Conservation (phyloP, 805 yeast species). For the Starmerella floris region DNA sequence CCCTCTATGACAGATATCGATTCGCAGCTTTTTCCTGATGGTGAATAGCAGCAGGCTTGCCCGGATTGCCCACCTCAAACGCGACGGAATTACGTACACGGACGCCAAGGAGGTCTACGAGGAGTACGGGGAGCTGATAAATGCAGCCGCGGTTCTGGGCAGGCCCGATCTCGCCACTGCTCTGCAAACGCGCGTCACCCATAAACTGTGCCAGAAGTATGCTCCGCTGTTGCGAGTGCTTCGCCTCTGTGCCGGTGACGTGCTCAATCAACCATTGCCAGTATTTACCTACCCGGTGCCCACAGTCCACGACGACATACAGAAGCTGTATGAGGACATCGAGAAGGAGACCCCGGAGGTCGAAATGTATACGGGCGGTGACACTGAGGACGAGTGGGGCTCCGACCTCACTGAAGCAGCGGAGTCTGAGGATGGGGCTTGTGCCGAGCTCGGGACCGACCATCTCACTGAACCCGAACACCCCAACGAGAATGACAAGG, state of each 20-base stretch:
- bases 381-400: neutral
- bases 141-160: slow-evolving; percentile 24
- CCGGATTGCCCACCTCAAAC: too few species aligned
- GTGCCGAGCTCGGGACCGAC: neutral
- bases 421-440: neutral
- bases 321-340: neutral
- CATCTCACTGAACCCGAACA: neutral
- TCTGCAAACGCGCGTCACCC: slow-evolving; percentile 19
- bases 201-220: slow-evolving; percentile 11
- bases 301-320: neutral
- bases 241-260: slow-evolving; percentile 16
- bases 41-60: too few species aligned
- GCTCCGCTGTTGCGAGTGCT: slow-evolving; percentile 20
- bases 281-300: neutral
- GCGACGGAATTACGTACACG: too few species aligned
- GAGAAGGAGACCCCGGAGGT: neutral
- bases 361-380: neutral
- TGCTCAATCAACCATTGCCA: slow-evolving; percentile 6
- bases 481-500: neutral
- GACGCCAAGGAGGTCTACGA: slow-evolving; percentile 12
- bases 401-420: neutral
- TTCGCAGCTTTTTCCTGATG: too few species aligned
- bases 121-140: slow-evolving; percentile 19
- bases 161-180: slow-evolving; percentile 23
- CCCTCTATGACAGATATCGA: too few species aligned